Evolutionary conservation across 768 basidiomycete genomes (phyloP).

Genomic region (Phaeotremella fagi): DNA sequence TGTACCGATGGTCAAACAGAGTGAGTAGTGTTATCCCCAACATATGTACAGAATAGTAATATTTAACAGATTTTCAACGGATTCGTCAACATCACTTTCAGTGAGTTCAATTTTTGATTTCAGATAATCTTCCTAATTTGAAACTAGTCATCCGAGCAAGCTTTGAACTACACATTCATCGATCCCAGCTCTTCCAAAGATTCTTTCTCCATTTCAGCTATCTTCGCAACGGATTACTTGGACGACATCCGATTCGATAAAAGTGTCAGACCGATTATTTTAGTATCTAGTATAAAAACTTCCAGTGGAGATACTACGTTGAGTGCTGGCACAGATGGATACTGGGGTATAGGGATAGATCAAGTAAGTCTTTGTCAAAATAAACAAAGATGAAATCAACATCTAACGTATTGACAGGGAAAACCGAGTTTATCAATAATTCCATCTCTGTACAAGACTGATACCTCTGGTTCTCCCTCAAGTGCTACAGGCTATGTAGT

Average conservation of each 20-base stretch:
- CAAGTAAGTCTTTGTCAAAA: slow-evolving; percentile 22
- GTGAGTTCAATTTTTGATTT: slow-evolving; percentile 15
- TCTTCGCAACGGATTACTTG: slow-evolving; percentile 11
- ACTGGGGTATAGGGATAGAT: slow-evolving; percentile 43
- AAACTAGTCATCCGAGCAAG: slow-evolving; percentile 8
- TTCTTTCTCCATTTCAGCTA: background rate
- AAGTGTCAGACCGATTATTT: background rate
- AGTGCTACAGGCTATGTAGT: slow-evolving; percentile 19
- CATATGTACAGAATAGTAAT: background rate
- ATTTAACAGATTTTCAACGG: slow-evolving; percentile 1
- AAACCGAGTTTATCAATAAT: slow-evolving; percentile 27
- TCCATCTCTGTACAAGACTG: slow-evolving; percentile 9
- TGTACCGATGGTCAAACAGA: slow-evolving; percentile 14
- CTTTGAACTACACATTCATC: slow-evolving; percentile 19
- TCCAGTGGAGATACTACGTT: slow-evolving; percentile 14
- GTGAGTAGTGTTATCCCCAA: slow-evolving; percentile 7
- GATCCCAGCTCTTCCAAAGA: slow-evolving; percentile 12
- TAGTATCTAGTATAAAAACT: slow-evolving; percentile 1
- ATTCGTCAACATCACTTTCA: slow-evolving; percentile 18
- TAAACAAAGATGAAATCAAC: background rate
- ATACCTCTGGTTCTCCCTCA: slow-evolving; percentile 11
- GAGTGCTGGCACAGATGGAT: slow-evolving; percentile 28
- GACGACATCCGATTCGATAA: slow-evolving; percentile 16
- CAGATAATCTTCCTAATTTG: background rate
- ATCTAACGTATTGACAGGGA: background rate